These are phyloP conservation scores for Solanum arcanum DNA, from an alignment of 257 asterid genomes.

Conservation along the genomic window DNA sequence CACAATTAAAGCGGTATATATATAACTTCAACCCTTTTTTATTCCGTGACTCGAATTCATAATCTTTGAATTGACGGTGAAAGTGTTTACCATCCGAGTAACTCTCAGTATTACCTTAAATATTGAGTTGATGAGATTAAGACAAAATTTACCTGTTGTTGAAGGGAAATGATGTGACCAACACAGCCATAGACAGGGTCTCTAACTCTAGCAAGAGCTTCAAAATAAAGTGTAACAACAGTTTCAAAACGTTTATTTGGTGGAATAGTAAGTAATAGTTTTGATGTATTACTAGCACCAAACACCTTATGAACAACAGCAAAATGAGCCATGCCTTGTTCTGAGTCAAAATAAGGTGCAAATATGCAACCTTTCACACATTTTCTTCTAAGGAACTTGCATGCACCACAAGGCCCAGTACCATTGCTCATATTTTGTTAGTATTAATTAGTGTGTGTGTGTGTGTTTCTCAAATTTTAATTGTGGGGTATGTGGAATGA, in stretches of 20 bases:
- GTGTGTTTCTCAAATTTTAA: neutral
- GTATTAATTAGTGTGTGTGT: neutral
- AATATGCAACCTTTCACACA: conserved; percentile 27
- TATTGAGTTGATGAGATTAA: too few relatives aligned
- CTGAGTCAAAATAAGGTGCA: conserved; percentile 31
- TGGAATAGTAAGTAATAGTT: conserved; percentile 15
- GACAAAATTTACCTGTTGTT: conserved; percentile 13
- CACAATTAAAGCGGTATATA: neutral
- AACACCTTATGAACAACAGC: conserved; percentile 36
- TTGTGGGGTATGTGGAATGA: neutral
- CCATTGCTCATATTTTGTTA: conserved; percentile 1
- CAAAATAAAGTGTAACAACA: conserved; percentile 27
- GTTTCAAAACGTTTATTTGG: conserved; percentile 23
- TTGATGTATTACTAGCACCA: conserved; percentile 37
- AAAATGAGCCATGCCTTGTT: conserved; percentile 23
- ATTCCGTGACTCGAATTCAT: too few relatives aligned
- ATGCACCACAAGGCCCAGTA: conserved; percentile 33
- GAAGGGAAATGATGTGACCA: conserved; percentile 26
- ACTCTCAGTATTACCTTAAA: too few relatives aligned
- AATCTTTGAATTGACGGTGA: too few relatives aligned
- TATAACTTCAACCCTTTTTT: too few relatives aligned
- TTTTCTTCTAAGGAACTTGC: conserved; percentile 32
- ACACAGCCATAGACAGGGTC: conserved; percentile 39
- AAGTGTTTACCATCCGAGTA: too few relatives aligned
- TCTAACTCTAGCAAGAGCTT: conserved; percentile 27